Percentiles rank a stretch among this genome's conserved stretches.
These are phyloP conservation scores for Fusarium foetens DNA, from an alignment of 2,329 filamentous ascomycete genomes.

Conservation along the genomic window DNA sequence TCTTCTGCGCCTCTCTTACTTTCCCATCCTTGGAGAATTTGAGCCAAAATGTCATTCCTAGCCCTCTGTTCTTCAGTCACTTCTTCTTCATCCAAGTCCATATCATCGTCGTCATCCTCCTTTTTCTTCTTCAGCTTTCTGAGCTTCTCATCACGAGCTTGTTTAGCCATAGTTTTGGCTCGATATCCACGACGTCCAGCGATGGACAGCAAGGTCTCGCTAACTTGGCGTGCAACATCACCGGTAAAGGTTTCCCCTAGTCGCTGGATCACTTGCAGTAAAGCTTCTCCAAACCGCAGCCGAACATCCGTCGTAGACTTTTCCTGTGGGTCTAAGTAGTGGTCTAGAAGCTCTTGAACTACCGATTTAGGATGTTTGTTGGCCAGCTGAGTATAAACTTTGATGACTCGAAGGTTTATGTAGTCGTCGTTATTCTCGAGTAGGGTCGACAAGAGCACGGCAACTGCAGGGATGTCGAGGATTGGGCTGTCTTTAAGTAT, in stretches of 20 bases:
- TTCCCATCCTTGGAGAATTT: slow-evolving; percentile 75
- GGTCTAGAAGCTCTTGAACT: slow-evolving; percentile 70
- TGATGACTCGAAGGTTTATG: slow-evolving; percentile 75
- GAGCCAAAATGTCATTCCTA: slow-evolving; percentile 62
- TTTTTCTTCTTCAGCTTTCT: slow-evolving; percentile 59
- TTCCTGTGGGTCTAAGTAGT: slow-evolving; percentile 73
- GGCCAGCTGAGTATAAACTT: slow-evolving; percentile 70
- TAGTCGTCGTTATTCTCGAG: slow-evolving; percentile 76
- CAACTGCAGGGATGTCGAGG: slow-evolving; percentile 72
- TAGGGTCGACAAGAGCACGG: slow-evolving; percentile 71
- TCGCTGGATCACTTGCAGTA: slow-evolving; percentile 71
- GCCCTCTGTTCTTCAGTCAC: slow-evolving; percentile 55
- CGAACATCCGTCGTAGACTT: slow-evolving; percentile 69
- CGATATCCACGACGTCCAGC: slow-evolving; percentile 72
- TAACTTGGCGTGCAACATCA: slow-evolving; percentile 61
- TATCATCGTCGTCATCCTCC: slow-evolving; percentile 60
- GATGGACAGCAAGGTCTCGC: slow-evolving; percentile 69
- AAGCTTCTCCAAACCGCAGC: slow-evolving; percentile 74
- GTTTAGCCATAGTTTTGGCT: slow-evolving; percentile 66
- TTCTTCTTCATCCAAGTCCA: slow-evolving; percentile 61
- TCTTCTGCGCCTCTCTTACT: slow-evolving; percentile 74
- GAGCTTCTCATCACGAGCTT: slow-evolving; percentile 61
- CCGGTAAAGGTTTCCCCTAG: slow-evolving; percentile 66
- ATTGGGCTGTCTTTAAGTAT: slow-evolving; percentile 65
- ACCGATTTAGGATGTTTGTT: slow-evolving; percentile 71